These are phyloP conservation scores for Dimargaris xerosporica DNA, from an alignment of 192 early-diverging fungal species.

Conservation along the genomic window DNA sequence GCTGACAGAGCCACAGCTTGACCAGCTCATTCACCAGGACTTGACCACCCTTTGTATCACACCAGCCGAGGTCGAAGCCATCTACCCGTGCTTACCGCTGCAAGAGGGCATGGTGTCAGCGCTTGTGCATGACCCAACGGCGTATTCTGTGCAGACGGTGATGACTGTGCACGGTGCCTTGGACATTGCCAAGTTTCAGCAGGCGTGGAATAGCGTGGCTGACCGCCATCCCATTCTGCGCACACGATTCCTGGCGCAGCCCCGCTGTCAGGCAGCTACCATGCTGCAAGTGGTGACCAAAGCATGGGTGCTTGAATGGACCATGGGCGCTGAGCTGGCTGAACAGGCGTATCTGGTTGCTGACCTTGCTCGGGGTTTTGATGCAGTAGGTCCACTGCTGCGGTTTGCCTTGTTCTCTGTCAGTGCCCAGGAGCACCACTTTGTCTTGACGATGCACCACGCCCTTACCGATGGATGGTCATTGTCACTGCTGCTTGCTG, in stretches of 20 bases:
- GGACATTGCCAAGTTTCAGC: neutral
- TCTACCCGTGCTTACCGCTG: neutral
- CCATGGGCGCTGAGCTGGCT: neutral
- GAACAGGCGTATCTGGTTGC: neutral
- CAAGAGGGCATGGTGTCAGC: neutral
- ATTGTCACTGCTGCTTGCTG: neutral
- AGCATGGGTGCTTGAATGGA: neutral
- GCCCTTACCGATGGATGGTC: conserved; percentile 9
- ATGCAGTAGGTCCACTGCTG: neutral
- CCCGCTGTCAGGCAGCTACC: neutral
- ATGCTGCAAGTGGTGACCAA: neutral
- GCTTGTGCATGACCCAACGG: neutral
- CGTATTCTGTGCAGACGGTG: neutral
- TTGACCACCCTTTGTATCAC: neutral
- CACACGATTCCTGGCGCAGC: neutral
- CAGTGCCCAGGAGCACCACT: neutral
- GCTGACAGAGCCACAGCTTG: neutral
- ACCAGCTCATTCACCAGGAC: neutral
- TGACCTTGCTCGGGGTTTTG: neutral
- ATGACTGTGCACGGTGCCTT: neutral
- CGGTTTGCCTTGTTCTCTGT: neutral
- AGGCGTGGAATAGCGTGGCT: neutral
- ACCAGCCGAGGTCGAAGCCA: neutral
- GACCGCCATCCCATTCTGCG: neutral
- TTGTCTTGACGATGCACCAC: conserved; percentile 7